Percentiles rank a stretch among this genome's conserved stretches.
Evolutionary conservation across 306 rosid species (phyloP).

Genomic region (Cicer pinnatifidum): DNA sequence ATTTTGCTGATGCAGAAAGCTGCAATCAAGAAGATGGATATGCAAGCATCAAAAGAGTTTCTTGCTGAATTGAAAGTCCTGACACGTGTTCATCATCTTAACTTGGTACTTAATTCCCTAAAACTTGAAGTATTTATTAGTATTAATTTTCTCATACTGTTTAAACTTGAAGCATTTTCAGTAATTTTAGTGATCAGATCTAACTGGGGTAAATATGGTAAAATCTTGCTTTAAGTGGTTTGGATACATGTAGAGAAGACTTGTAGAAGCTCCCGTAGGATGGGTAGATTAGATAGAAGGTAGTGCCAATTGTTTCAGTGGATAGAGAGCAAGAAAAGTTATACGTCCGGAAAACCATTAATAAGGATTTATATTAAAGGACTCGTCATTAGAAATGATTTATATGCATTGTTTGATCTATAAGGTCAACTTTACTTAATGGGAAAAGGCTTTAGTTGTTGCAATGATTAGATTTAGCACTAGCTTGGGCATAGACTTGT

Average conservation of each 20-base stretch:
- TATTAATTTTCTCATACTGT: conserved; percentile 7
- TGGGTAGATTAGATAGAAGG: neutral
- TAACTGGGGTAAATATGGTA: conserved; percentile 1
- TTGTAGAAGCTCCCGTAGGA: neutral
- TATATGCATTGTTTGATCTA: neutral
- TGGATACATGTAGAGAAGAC: neutral
- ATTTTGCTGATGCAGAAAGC: conserved; percentile 67
- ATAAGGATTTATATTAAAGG: neutral
- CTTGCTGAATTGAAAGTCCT: conserved; percentile 87
- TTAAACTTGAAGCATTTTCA: neutral
- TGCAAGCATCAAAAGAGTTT: conserved; percentile 93
- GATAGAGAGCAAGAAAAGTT: conserved; percentile 12
- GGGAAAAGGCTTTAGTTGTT: neutral
- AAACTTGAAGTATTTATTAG: neutral
- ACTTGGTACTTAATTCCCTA: conserved; percentile 65
- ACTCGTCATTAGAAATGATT: neutral
- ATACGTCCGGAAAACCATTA: neutral
- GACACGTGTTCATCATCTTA: conserved; percentile 92
- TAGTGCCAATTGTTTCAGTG: neutral
- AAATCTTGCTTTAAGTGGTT: neutral
- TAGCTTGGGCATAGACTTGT: conserved; percentile 24
- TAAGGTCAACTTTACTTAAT: neutral
- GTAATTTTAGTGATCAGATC: conserved; percentile 29
- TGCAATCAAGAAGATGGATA: conserved; percentile 97
- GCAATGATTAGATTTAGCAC: conserved; percentile 21